phyloP scores from a whole-genome alignment of 805 yeast species.

The Zygoascus tannicola region DNA sequence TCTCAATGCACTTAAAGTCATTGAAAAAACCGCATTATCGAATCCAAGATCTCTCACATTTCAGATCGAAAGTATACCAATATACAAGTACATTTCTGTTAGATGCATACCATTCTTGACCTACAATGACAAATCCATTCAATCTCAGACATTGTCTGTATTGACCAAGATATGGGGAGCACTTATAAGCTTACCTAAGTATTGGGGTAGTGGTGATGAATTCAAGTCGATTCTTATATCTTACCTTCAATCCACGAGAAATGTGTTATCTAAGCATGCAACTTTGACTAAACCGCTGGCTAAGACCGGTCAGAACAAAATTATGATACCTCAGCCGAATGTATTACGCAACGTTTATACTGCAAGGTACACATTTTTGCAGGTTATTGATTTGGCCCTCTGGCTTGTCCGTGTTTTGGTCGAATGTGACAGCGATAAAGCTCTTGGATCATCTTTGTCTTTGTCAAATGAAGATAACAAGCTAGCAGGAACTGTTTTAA shows the following conservation, averaged over 20 bases:
- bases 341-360: not conserved
- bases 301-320: not conserved
- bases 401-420: not conserved
- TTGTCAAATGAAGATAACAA: not conserved
- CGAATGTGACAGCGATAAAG: not conserved
- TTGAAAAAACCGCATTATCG: not conserved
- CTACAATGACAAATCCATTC: not conserved
- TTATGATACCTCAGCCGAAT: not conserved
- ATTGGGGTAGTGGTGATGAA: not conserved
- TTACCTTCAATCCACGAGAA: not conserved
- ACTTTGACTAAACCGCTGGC: not conserved
- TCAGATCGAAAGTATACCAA: not conserved
- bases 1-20: not conserved
- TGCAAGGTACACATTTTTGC: not conserved
- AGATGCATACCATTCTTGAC: not conserved
- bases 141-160: not conserved
- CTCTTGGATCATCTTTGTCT: not conserved
- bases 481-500: not conserved
- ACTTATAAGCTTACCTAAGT: not conserved
- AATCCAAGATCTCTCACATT: not conserved
- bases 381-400: not conserved
- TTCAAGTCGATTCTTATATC: not conserved
- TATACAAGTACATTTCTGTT: not conserved
- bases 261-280: not conserved
- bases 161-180: conserved; percentile 1